phyloP scores from a whole-genome alignment of 768 basidiomycete genomes.

The Tulasnella sp. region DNA sequence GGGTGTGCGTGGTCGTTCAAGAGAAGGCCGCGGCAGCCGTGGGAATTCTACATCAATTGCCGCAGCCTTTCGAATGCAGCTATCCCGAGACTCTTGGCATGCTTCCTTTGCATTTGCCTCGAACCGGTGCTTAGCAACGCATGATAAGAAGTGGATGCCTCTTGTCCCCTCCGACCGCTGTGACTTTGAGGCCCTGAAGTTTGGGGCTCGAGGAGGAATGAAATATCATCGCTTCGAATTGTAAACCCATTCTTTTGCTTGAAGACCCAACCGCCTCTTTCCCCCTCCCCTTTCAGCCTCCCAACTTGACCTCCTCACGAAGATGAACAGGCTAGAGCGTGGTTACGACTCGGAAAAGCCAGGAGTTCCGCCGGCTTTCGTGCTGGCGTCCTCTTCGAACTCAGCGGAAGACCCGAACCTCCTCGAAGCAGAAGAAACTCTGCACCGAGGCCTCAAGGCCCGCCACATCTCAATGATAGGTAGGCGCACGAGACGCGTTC shows the following conservation, averaged over 20 bases:
- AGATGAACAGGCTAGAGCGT: background rate
- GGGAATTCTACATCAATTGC: background rate
- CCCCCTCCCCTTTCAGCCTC: background rate
- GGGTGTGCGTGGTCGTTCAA: background rate
- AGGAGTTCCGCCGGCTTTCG: background rate
- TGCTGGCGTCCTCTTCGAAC: background rate
- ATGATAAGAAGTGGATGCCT: background rate
- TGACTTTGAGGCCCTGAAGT: background rate
- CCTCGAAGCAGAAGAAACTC: slow-evolving; percentile 32
- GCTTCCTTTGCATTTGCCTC: background rate
- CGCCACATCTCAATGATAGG: slow-evolving; percentile 49
- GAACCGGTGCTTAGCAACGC: background rate
- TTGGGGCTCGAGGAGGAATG: background rate
- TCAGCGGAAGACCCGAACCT: slow-evolving; percentile 9
- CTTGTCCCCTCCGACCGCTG: background rate
- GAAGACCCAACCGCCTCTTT: background rate
- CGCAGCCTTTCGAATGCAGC: background rate
- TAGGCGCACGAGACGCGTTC: background rate
- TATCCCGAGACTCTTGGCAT: background rate
- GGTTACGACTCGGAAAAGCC: slow-evolving; percentile 14
- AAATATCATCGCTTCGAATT: background rate
- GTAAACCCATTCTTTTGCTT: background rate
- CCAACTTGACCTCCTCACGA: background rate
- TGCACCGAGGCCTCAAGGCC: slow-evolving; percentile 48
- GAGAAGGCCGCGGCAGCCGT: background rate